Evolutionary conservation across 78 protist genomes (phyloP).

Genomic region (Abeoforma whisleri): DNA sequence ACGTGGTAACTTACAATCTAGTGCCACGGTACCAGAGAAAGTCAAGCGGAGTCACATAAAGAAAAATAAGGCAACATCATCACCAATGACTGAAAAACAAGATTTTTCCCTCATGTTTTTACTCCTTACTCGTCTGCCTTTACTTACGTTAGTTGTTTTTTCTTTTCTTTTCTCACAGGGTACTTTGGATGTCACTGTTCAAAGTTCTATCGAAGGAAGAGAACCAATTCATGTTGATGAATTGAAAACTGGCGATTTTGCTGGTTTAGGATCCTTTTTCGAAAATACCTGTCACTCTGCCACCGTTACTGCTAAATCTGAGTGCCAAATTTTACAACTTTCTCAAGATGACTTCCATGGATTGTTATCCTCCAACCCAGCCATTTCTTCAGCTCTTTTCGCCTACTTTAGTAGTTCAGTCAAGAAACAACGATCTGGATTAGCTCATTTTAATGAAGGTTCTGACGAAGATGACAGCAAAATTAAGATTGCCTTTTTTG

Average conservation of each 20-base stretch:
- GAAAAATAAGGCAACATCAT: too few relatives aligned
- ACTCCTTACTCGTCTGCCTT: too few relatives aligned
- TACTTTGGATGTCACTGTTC: background rate
- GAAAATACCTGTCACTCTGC: slow-evolving; percentile 29
- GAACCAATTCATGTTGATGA: slow-evolving; percentile 6
- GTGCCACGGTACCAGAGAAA: too few relatives aligned
- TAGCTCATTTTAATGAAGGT: background rate
- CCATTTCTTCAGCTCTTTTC: background rate
- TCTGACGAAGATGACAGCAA: background rate
- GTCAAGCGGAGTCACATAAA: too few relatives aligned
- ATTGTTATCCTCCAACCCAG: background rate
- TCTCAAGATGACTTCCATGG: background rate
- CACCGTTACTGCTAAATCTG: slow-evolving; percentile 14
- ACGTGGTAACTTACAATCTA: too few relatives aligned
- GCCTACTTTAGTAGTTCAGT: slow-evolving; percentile 24
- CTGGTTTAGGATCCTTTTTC: slow-evolving; percentile 40
- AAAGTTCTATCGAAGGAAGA: background rate
- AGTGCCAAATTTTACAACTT: background rate
- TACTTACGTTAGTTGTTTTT: too few relatives aligned
- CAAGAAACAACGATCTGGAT: background rate
- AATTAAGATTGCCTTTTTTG: slow-evolving; percentile 22
- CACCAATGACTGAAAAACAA: too few relatives aligned
- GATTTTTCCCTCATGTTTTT: too few relatives aligned
- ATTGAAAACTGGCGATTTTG: slow-evolving; percentile 27
- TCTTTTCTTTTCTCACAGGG: background rate